A percentile compares a stretch with the other conserved stretches of the same genome.
These are phyloP conservation scores for Sporobolomyces pararoseus DNA, from an alignment of 768 basidiomycete species.

Conservation along the genomic window DNA sequence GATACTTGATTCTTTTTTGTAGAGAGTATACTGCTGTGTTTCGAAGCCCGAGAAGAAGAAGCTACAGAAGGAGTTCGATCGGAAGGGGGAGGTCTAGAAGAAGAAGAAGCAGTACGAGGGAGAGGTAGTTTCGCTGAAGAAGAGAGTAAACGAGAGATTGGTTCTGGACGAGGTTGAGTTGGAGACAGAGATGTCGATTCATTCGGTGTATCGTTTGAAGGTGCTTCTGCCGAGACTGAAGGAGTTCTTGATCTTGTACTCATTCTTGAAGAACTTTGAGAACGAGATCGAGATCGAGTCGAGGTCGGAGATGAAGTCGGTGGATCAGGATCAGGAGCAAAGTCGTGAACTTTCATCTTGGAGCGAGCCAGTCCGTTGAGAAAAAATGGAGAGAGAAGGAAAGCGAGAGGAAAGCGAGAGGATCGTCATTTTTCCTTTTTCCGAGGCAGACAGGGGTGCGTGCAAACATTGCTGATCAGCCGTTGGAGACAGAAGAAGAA, in stretches of 20 bases:
- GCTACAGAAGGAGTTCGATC: not conserved
- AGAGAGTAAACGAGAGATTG: conserved; percentile 3
- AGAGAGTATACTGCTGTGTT: not conserved
- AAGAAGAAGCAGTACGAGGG: not conserved
- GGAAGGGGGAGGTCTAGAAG: not conserved
- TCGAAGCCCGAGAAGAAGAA: not conserved
- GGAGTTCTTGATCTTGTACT: too few species aligned
- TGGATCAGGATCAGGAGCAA: not conserved
- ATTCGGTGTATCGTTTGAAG: too few species aligned
- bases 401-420: too few species aligned
- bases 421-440: too few species aligned
- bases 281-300: too few species aligned
- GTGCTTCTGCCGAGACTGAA: too few species aligned
- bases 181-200: not conserved
- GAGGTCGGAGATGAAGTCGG: not conserved
- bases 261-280: too few species aligned
- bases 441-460: too few species aligned
- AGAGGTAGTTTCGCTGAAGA: conserved; percentile 1
- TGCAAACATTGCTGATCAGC: too few species aligned
- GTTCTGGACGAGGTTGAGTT: not conserved
- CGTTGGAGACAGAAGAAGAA: too few species aligned
- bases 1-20: not conserved
- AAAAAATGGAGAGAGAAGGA: not conserved
- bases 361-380: not conserved
- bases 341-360: conserved; percentile 1